Percentiles rank a stretch among this genome's conserved stretches.
Evolutionary conservation across 805 yeast species (phyloP).

Genomic region (Wickerhamiella hasegawae): DNA sequence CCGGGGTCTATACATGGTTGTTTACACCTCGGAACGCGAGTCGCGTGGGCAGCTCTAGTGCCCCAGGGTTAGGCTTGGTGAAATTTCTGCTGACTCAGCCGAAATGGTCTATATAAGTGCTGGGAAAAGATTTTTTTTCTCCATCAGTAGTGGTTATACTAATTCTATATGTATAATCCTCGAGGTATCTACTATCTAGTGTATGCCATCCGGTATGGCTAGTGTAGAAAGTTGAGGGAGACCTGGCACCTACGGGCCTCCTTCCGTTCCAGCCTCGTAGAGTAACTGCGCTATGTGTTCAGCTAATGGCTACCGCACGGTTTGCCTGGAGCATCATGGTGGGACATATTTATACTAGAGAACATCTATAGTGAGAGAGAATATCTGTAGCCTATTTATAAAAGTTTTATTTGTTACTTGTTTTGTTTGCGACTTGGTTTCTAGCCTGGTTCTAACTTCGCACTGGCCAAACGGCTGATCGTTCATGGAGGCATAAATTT

Average conservation of each 20-base stretch:
- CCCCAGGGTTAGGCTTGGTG: too few species aligned
- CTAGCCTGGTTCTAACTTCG: too few species aligned
- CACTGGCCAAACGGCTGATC: neutral
- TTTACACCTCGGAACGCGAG: too few species aligned
- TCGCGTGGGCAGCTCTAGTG: too few species aligned
- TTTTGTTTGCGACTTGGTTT: too few species aligned
- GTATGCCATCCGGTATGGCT: conserved; percentile 10
- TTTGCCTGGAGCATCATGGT: conserved; percentile 19
- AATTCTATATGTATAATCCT: conserved; percentile 16
- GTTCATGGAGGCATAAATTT: neutral
- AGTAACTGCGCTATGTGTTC: conserved; percentile 17
- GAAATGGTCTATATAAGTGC: too few species aligned
- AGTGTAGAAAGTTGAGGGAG: conserved; percentile 15
- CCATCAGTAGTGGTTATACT: conserved; percentile 20
- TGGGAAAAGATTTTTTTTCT: conserved; percentile 5
- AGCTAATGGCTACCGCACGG: conserved; percentile 14
- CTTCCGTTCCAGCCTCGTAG: conserved; percentile 27
- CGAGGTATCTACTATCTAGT: conserved; percentile 14
- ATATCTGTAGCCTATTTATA: too few species aligned
- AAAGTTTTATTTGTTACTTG: too few species aligned
- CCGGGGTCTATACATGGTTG: too few species aligned
- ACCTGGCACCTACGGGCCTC: conserved; percentile 19
- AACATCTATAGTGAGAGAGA: too few species aligned
- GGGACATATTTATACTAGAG: conserved; percentile 20
- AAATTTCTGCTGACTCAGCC: too few species aligned